phyloP scores from a whole-genome alignment of 495 filamentous ascomycete genomes.

The Recurvomyces mirabilis region DNA sequence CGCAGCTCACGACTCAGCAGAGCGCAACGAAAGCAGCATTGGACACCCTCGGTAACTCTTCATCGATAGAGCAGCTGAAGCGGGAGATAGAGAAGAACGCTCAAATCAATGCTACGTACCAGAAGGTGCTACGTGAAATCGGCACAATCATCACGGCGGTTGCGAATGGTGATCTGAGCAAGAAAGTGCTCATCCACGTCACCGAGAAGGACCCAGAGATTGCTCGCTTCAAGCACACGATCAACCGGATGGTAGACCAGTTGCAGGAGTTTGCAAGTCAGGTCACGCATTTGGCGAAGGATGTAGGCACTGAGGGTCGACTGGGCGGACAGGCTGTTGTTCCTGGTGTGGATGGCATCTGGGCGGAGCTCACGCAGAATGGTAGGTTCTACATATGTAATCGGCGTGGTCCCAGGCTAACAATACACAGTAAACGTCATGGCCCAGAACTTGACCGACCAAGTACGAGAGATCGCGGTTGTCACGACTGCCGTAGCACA shows the following conservation, averaged over 20 bases:
- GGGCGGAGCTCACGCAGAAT: slow-evolving; percentile 96
- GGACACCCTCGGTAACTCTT: slow-evolving; percentile 28
- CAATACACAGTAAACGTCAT: slow-evolving; percentile 74
- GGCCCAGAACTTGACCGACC: slow-evolving; percentile 75
- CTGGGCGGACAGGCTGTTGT: slow-evolving; percentile 96
- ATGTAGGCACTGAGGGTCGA: slow-evolving; percentile 94
- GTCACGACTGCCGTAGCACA: slow-evolving; percentile 95
- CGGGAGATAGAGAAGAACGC: slow-evolving; percentile 91
- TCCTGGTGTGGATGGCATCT: slow-evolving; percentile 89
- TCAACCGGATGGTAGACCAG: slow-evolving; percentile 99
- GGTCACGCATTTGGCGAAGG: slow-evolving; percentile 89
- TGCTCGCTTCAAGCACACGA: slow-evolving; percentile 93
- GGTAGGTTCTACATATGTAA: slow-evolving; percentile 40
- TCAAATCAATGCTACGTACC: slow-evolving; percentile 96
- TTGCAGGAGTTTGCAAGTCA: slow-evolving; percentile 94
- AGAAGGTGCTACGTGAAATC: slow-evolving; percentile 93
- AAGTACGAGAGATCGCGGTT: slow-evolving; percentile 92
- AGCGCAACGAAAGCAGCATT: slow-evolving; percentile 26
- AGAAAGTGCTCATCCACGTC: slow-evolving; percentile 93
- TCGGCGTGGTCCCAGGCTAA: slow-evolving; percentile 20
- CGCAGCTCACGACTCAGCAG: slow-evolving; percentile 40
- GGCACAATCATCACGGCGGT: slow-evolving; percentile 94
- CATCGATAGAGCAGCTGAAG: slow-evolving; percentile 62
- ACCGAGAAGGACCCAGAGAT: slow-evolving; percentile 99
- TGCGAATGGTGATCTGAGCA: slow-evolving; percentile 89